Evolutionary conservation across 164 flowering plant genomes (phyloP), one percentile per base, ranked within the genome.

Genomic region (Litsea cubeba): DNA sequence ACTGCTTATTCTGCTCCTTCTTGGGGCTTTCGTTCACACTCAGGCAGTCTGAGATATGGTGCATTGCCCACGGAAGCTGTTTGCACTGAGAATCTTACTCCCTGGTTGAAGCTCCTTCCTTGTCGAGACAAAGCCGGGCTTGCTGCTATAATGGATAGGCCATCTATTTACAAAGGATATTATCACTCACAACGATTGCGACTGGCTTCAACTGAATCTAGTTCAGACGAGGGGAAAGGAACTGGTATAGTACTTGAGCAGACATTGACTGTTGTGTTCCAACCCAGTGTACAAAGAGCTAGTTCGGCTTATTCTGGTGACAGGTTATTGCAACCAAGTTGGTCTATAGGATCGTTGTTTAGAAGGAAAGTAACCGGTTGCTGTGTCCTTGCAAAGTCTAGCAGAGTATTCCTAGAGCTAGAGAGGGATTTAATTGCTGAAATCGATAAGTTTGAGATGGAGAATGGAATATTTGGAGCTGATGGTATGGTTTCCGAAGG

Each of bases 21-120:
- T 69, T 89, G 92, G 98, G 82, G 85, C 28, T 88, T 89, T 72
- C 82, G 75, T 24, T 78, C 82, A 65, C 76, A 76, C 75, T 81
- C 89, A 46, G 87, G 89, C 62, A 85, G 76, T 72, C 63, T 93
- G 76, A 90, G 98, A 74, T 93, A 95, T 79, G 99, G 99, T 70
- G 81, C 93, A 46, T 77, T 95, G 86, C 99, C 99, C 15, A 95
- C 98, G 62, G 99, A 95, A 76, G 99, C 99, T 83, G 95, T 92
- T 77, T 95, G 99, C 84, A 95, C 99, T 30, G 99, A 95, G 84
- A 95, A 95, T 80, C 87, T 95, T 65, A 93, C 99, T 63, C 99
- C 99, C 2, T 95, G 97, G 98, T 82, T 95, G 84, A 95, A 95
- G 87, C 83, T 95, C 71, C 97, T 95, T 77, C 99, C 99, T 62